Base-by-base conservation (phyloP, 164 flowering plant genomes). In the Houttuynia cordata region DNA sequence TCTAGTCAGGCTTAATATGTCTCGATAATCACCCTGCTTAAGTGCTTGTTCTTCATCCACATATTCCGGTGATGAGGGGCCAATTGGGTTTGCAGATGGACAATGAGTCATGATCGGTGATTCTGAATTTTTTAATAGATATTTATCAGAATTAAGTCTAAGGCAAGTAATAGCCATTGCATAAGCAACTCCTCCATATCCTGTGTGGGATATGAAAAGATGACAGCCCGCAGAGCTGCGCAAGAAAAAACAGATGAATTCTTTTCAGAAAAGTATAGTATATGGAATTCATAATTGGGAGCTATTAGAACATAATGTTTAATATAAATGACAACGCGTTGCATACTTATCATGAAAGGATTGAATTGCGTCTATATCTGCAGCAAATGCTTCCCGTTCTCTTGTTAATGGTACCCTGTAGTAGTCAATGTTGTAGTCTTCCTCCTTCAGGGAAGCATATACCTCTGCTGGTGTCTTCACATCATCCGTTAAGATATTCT, bases 151-250 rank as follows among this genome's bases (percentile, higher is more conserved):
- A 65, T 70, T 70, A 70, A 92, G 82, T 68, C 72, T 81, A 57
- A 83, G 76, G 73, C 95, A 92, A 56, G 79, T 75, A 47, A 92
- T 85, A 63, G 88, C 86, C 98, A 92, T 92, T 66, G 96, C 98
- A 79, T 88, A 92, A 17, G 93, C 78, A 67, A 83, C 87, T 67
- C 95, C 95, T 68, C 98, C 98, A 78, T 84, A 84, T 39, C 98
- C 98, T 34, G 96, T 88, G 72, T 88, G 98, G 53, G 98, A 92
- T 30, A 92, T 86, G 73, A 81, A 92, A 61, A 92, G 92, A 76
- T 87, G 87, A 63, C 79, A 74, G 51, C 86, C 88, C 71, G 96
- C 95, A 68, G 83, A 79, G 65, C 98, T 88, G 79, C 37, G 55
- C 19, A 34, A 24, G n/a, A 23, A 51, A 62, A 23, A 64, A 54